Base-by-base conservation (phyloP, 1,284 basidiomycete genomes). In the Cryptococcus sp. region DNA sequence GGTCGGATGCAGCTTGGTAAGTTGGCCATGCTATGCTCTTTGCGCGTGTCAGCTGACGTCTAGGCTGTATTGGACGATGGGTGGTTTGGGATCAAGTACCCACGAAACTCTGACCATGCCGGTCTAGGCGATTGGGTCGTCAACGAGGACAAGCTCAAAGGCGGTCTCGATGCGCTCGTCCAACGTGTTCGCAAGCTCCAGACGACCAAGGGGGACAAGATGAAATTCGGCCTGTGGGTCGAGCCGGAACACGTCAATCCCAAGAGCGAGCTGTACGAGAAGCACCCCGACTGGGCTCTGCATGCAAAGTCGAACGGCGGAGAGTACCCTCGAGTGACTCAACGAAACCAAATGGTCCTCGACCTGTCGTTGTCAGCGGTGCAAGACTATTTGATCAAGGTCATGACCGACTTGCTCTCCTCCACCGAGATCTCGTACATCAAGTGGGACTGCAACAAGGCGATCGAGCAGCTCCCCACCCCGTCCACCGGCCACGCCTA, bases 171-270 rank as follows among this genome's bases (percentile, higher is more conserved):
- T 1, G 36, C 49, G 4, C 59, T 68, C 11, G 62, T 63, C 33
- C 38, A 60, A 16, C 38, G 38, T 4, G 43, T 62, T 38, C 12
- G 11, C 16, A 21, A 22, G 38, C 38, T 39, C 7, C 5, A 39
- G 22, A 60, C 45, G 3, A 38, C 26, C 9, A 28, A 44, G 11
- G 31, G 45, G 31, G 23, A 31, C 19, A 36, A 43, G 10, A 54
- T 66, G 50, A 44, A 53, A 44, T 66, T 66, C 38, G 66, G 66
- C 21, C 52, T 68, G 34, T 68, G 66, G 66, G 59, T 69, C 34
- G 66, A 69, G 47, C 65, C 65, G 16, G 65, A 69, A 47, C 66
- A 66, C 60, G 63, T 69, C 51, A 66, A 65, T 41, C 56, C 58
- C 14, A 16, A 47, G 22, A 62, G 59, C 7, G 59, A 63, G 37